Base-by-base conservation (phyloP, 2,329 filamentous ascomycete species). In the Setomelanomma holmii region DNA sequence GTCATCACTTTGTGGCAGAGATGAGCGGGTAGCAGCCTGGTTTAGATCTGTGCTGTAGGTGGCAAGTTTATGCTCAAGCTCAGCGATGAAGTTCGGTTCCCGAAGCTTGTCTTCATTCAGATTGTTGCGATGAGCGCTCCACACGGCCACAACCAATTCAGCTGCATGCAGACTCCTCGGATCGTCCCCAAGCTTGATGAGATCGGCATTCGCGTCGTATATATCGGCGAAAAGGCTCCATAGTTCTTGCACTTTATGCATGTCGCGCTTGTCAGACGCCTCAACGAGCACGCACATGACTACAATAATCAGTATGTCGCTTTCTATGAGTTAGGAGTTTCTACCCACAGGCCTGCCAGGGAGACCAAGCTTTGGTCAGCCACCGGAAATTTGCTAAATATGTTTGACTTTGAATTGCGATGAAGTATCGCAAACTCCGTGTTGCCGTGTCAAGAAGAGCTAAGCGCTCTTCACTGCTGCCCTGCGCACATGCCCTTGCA, bases 271-370 rank as follows among this genome's bases (percentile, higher is more conserved):
- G 30, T 30, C 23, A 4, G 21, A 24, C 6, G 40, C 40, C 19
- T 42, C 40, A 19, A 42, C 19, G n/a, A 42, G 22, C 2, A 42
- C 40, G 22, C 14, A 10, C 40, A 42, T 42, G 22, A 30, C 40
- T 42, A 16, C n/a, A 17, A 10, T 6, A 8, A 17, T 42, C 3
- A 42, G 40, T 8, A 30, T 17, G 1, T 1, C 4, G 4, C 10
- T n/a, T 10, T 23, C 3, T n/a, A n/a, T n/a, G n/a, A n/a, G 14
- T 16, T 27, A 6, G 12, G n/a, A 14, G 22, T 30, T n/a, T 17
- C 11, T 12, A 30, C 40, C 30, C 19, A 42, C 40, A 42, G n/a
- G 40, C 40, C 23, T 42, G 40, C 40, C 40, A 42, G 19, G n/a
- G 11, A 23, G 19, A 30, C 40, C 40, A 42, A 3, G 7, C 40